These are phyloP conservation scores for Areca catechu DNA, from an alignment of 176 grass and related monocot genomes.

Conservation along the genomic window DNA sequence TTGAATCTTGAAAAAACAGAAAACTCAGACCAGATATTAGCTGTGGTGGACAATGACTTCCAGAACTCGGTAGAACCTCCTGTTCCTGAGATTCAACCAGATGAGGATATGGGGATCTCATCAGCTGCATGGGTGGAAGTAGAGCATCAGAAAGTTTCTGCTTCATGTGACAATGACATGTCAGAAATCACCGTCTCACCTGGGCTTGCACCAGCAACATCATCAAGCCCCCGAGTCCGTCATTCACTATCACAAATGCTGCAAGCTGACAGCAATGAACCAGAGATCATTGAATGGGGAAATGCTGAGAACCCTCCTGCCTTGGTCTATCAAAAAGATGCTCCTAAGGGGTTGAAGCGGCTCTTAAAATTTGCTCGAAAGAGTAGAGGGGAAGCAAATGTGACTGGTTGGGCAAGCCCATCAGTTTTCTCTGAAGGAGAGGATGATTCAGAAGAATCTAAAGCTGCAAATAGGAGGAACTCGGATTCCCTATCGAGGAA, in stretches of 20 bases:
- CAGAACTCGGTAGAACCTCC: conserved; percentile 31
- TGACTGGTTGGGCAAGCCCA: conserved; percentile 59
- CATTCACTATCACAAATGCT: conserved; percentile 99
- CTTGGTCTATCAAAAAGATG: conserved; percentile 94
- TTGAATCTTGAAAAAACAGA: conserved; percentile 80
- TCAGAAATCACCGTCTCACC: conserved; percentile 28
- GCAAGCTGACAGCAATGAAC: conserved; percentile 91
- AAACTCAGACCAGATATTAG: conserved; percentile 43
- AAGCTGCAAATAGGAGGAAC: conserved; percentile 32
- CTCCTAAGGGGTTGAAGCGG: conserved; percentile 98
- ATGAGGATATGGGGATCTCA: conserved; percentile 85
- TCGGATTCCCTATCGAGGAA: conserved; percentile 16
- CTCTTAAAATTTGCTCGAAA: conserved; percentile 96
- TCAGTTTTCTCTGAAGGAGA: conserved; percentile 91
- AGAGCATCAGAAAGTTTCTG: conserved; percentile 58
- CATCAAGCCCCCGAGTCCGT: conserved; percentile 74
- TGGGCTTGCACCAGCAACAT: conserved; percentile 37
- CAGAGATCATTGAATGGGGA: conserved; percentile 96
- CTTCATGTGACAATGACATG: conserved; percentile 37
- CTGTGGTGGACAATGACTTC: conserved; percentile 36
- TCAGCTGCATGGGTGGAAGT: conserved; percentile 94
- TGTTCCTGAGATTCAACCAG: conserved; percentile 50
- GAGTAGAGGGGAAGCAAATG: conserved; percentile 71
- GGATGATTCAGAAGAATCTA: conserved; percentile 78
- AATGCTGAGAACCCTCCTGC: conserved; percentile 98